Conservation (phyloP, 202 grass and related monocot genomes). For the Zoysia matrella region DNA sequence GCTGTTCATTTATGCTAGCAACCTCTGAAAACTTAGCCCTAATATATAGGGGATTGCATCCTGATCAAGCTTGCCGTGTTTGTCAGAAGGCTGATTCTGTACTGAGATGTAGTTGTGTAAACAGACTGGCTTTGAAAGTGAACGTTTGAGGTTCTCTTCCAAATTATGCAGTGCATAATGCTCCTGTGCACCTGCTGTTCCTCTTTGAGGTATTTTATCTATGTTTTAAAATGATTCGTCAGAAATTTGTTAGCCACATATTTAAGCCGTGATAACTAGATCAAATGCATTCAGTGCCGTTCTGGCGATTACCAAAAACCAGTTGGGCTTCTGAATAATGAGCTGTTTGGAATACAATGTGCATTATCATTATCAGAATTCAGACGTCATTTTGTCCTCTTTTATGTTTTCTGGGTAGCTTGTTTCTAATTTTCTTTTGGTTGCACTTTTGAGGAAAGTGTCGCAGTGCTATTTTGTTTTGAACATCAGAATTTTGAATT, state of each 20-base stretch:
- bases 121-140: neutral
- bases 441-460: neutral
- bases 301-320: no score
- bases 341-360: no score
- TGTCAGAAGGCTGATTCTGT: constrained; percentile 8
- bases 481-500: neutral
- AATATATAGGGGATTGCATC: neutral
- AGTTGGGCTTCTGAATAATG: no score
- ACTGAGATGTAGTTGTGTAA: neutral
- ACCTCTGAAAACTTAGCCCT: neutral
- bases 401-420: no score
- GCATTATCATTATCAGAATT: no score
- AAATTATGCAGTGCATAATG: neutral
- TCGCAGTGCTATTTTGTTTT: neutral
- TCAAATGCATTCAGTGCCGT: no score
- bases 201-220: neutral
- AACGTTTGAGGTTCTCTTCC: neutral
- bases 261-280: no score
- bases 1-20: neutral
- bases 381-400: no score
- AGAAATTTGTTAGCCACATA: neutral
- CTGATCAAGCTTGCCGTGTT: neutral
- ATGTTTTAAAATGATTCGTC: neutral
- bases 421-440: neutral
- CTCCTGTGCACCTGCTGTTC: neutral